Conservation (phyloP, 768 basidiomycete genomes). For the Pilatotrama ljubarskyi region DNA sequence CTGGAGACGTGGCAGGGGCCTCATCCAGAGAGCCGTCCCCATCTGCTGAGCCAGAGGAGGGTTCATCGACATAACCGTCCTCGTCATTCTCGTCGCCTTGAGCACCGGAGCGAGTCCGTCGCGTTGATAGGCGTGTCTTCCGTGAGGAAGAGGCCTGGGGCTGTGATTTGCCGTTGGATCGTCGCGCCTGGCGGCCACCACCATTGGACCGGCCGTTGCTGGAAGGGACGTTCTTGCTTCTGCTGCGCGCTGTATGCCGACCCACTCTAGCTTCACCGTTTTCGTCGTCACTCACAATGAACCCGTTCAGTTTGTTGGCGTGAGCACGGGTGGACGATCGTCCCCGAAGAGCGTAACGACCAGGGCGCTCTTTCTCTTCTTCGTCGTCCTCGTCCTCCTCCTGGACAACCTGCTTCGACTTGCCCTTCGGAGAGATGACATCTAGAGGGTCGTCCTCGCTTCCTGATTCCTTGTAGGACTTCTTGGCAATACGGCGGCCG, state of each 20-base stretch:
- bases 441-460: slow-evolving; percentile 25
- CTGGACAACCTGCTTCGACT: slow-evolving; percentile 6
- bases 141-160: slow-evolving; percentile 27
- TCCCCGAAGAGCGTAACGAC: slow-evolving; percentile 18
- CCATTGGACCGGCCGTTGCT: slow-evolving; percentile 26
- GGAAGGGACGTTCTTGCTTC: slow-evolving; percentile 35
- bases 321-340: slow-evolving; percentile 11
- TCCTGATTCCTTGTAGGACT: slow-evolving; percentile 33
- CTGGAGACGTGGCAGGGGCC: slow-evolving; percentile 43
- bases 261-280: slow-evolving; percentile 18
- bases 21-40: slow-evolving; percentile 61
- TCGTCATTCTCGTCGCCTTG: slow-evolving; percentile 42
- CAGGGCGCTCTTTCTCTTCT: slow-evolving; percentile 25
- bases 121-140: slow-evolving; percentile 16
- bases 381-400: slow-evolving; percentile 26
- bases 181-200: slow-evolving; percentile 31
- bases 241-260: slow-evolving; percentile 43
- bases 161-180: slow-evolving; percentile 24
- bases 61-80: slow-evolving; percentile 51
- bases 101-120: slow-evolving; percentile 29
- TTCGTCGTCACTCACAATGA: slow-evolving; percentile 47
- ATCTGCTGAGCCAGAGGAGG: slow-evolving; percentile 52
- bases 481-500: slow-evolving; percentile 30
- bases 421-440: slow-evolving; percentile 7
- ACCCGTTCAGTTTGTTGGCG: slow-evolving; percentile 31